These are phyloP conservation scores for Phragmites australis DNA, from an alignment of 176 grass and related monocot genomes.

Conservation along the genomic window DNA sequence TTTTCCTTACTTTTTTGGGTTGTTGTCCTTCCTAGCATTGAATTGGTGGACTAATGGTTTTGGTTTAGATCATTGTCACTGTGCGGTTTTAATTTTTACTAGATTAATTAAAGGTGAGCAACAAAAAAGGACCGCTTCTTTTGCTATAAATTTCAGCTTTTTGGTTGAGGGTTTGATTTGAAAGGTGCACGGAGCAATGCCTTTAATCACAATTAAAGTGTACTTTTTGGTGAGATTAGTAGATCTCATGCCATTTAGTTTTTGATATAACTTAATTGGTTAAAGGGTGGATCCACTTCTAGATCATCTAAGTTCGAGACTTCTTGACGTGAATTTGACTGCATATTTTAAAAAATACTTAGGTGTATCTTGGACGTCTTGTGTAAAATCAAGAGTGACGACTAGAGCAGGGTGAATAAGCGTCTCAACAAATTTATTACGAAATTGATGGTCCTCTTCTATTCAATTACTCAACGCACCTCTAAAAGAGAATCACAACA, in stretches of 20 bases:
- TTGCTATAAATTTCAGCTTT: constrained; percentile 37
- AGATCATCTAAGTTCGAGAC: no score
- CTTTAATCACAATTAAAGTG: constrained; percentile 21
- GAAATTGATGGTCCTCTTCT: no score
- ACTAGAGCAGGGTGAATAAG: no score
- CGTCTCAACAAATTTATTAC: no score
- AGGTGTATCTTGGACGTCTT: no score
- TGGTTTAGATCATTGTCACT: background rate
- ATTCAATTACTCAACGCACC: no score
- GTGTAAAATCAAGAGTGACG: no score
- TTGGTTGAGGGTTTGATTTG: constrained; percentile 11
- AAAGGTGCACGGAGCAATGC: background rate
- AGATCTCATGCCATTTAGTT: background rate
- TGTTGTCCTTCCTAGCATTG: constrained; percentile 13
- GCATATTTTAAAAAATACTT: no score
- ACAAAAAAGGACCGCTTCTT: background rate
- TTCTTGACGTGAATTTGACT: no score
- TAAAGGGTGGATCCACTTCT: no score
- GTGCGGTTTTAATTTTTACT: background rate
- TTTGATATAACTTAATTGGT: no score
- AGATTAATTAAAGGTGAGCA: background rate
- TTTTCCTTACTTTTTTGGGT: background rate
- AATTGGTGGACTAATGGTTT: background rate
- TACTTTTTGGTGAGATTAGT: background rate
- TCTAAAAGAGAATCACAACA: no score